Evolutionary conservation across 352 stramenopile genomes (phyloP).

Genomic region (Phytopythium montanum): DNA sequence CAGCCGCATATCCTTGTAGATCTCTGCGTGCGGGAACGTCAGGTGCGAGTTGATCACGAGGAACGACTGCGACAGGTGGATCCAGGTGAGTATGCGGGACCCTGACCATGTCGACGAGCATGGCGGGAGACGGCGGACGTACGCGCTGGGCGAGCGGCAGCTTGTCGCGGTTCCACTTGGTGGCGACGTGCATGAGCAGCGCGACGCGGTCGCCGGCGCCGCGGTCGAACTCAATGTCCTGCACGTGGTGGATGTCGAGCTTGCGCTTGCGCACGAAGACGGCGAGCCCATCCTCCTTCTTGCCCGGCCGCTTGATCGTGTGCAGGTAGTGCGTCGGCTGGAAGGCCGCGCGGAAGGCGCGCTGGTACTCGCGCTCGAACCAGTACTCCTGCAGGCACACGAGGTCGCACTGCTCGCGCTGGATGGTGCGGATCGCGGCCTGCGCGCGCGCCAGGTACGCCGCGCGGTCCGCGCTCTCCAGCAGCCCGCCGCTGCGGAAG

Average conservation of each 20-base stretch:
- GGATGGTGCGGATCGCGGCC: slow-evolving; percentile 66
- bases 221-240: slow-evolving; percentile 68
- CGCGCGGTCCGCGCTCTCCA: slow-evolving; percentile 59
- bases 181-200: slow-evolving; percentile 78
- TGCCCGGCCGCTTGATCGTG: slow-evolving; percentile 62
- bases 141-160: slow-evolving; percentile 48
- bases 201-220: slow-evolving; percentile 79
- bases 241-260: slow-evolving; percentile 74
- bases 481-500: slow-evolving; percentile 72
- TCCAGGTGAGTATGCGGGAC: background rate
- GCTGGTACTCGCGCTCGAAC: slow-evolving; percentile 79
- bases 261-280: slow-evolving; percentile 76
- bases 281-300: slow-evolving; percentile 81
- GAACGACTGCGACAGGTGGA: slow-evolving; percentile 39
- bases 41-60: slow-evolving; percentile 83
- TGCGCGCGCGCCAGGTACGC: slow-evolving; percentile 69
- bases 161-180: slow-evolving; percentile 65
- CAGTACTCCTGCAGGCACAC: slow-evolving; percentile 86
- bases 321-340: slow-evolving; percentile 65
- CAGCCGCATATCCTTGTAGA: slow-evolving; percentile 76
- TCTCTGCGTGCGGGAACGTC: slow-evolving; percentile 79
- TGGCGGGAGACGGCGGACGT: slow-evolving; percentile 1
- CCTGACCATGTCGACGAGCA: background rate
- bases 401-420: slow-evolving; percentile 69
- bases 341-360: slow-evolving; percentile 60